Evolutionary conservation across 169 alveolate species (phyloP), one percentile per base, ranked within the genome.

Genomic region (Perkinsus chesapeaki): DNA sequence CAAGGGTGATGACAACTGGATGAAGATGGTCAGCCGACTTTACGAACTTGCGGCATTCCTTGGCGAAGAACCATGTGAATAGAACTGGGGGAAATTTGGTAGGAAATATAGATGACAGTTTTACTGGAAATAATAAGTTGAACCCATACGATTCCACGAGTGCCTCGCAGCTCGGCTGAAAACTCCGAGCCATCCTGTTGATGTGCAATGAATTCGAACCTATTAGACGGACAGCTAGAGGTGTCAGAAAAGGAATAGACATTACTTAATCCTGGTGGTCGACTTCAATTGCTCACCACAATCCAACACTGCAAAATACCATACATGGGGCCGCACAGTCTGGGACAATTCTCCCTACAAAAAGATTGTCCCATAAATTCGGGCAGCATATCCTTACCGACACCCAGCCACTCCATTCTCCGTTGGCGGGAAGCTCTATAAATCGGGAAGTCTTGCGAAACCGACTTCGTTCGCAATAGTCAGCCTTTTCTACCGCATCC

Each of bases 261-360:
- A 60, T 7, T 60, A 60, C 82, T 60, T 60, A 34, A 60, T 60
- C 82, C 82, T 60, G 27, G 82, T 60, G 31, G 82, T 60, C 37
- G 82, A 60, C 82, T 60, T 60, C 12, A 91, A 16, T 37, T 90
- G 92, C 3, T 39, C 43, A 36, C 43, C 92, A 39, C 92, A 90
- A 48, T 90, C 43, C 60, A 38, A 39, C 10, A 38, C 92, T 19
- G 43, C 92, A 20, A 91, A 91, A 34, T 91, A 91, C 93, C 93
- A 91, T 39, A 91, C 93, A n/a, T 91, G 93, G 3, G 93, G 93
- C 5, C 93, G 93, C 39, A 91, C 48, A 39, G 60, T 60, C 73
- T 91, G 93, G 31, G 47, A 39, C 27, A 91, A 73, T 36, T 36
- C 93, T 37, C 93, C 93, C 39, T 91, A 34, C 12, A 16, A 23